Evolutionary conservation across 1,284 basidiomycete species (phyloP), one percentile per base, ranked within the genome.

Genomic region (Papiliotrema terrestris): DNA sequence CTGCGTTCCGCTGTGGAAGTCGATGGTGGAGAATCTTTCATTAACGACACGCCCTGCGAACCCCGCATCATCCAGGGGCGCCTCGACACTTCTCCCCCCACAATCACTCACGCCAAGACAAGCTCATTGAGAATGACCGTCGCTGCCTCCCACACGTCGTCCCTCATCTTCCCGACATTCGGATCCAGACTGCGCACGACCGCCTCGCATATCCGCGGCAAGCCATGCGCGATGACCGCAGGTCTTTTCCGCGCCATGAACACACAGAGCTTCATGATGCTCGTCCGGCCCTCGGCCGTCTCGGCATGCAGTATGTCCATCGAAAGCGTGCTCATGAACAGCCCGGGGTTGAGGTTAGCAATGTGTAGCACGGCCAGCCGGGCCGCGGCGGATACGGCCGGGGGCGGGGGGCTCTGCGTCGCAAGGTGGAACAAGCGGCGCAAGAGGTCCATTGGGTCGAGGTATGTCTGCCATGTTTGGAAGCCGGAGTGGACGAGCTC

Each of bases 141-240:
- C 0, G 92, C 95, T 0, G 91, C 86, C 62, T 94, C 88, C 49
- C 91, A 79, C 2, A 98, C 87, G 1, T 89, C 88, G 45, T 96
- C 91, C 15, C 96, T 83, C 70, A 88, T 84, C 13, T 85, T 80
- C 0, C 85, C 89, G 11, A 86, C 82, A 65, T 90, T 94, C 13
- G 95, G 96, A 75, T 98, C 95, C 42, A 98, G 80, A 8, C 91
- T 96, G 72, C 94, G 96, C 22, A 98, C 93, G 1, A 99, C 92
- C 1, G 93, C 92, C 72, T 99, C 95, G 69, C 92, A 87, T 39
- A 98, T 80, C 26, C 88, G 83, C 0, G 95, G 90, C 35, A 98
- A 78, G 64, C 89, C 91, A 13, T 89, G 84, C 62, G 91, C 87
- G 44, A 98, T 79, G 13, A 96, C 85, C 37, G 89, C 79, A 1